These are phyloP conservation scores for Actinidia polygama DNA, from an alignment of 179 eudicot genomes.

Conservation along the genomic window DNA sequence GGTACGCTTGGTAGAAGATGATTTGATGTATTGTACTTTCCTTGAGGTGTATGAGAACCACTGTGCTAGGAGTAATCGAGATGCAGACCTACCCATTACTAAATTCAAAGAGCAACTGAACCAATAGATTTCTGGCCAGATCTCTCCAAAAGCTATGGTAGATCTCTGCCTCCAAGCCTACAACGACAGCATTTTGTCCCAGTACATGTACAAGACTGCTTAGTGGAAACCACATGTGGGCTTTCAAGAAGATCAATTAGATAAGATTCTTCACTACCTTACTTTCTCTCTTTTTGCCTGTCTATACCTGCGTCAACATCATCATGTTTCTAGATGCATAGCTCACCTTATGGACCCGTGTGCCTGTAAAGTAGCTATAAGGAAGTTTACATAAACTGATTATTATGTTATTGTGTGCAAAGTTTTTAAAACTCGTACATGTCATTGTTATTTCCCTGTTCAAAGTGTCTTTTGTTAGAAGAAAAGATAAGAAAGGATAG, in stretches of 20 bases:
- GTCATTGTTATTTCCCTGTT: too few relatives aligned
- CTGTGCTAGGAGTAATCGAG: conserved; percentile 89
- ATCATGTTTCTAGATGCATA: too few relatives aligned
- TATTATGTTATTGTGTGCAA: too few relatives aligned
- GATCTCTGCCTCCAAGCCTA: conserved; percentile 97
- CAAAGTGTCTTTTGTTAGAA: too few relatives aligned
- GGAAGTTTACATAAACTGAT: too few relatives aligned
- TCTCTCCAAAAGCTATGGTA: conserved; percentile 80
- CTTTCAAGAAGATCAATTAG: conserved; percentile 93
- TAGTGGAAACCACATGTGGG: conserved; percentile 97
- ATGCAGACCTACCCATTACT: conserved; percentile 94
- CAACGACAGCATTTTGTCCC: conserved; percentile 84
- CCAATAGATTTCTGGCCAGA: conserved; percentile 84
- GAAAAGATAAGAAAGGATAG: too few relatives aligned
- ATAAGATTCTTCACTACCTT: too few relatives aligned
- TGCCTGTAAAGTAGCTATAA: too few relatives aligned
- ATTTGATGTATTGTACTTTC: conserved; percentile 95
- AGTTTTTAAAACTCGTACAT: too few relatives aligned
- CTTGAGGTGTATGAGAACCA: conserved; percentile 98
- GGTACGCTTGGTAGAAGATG: conserved; percentile 99
- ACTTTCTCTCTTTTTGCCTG: too few relatives aligned
- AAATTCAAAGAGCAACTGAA: conserved; percentile 88
- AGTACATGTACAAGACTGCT: conserved; percentile 91
- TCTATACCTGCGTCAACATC: too few relatives aligned
- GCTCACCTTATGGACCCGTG: too few relatives aligned